These are phyloP conservation scores for Pseudodiploospora longispora DNA, from an alignment of 2,329 filamentous ascomycete genomes.

Conservation along the genomic window DNA sequence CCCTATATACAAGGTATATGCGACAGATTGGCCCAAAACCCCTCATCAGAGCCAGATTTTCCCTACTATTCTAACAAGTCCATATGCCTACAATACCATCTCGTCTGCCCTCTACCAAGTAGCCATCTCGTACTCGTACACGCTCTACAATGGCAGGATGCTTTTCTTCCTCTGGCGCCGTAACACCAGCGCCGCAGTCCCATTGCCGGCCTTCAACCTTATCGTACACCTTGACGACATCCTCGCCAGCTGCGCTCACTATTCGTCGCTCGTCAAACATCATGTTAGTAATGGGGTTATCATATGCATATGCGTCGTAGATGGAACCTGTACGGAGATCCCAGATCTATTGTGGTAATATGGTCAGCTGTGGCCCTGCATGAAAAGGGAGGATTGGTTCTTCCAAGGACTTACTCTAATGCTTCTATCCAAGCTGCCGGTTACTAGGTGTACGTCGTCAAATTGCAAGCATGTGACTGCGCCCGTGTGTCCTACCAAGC, in stretches of 20 bases:
- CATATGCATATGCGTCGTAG: conserved; percentile 92
- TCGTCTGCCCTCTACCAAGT: conserved; percentile 79
- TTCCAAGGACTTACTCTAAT: conserved; percentile 64
- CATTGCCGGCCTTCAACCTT: conserved; percentile 93
- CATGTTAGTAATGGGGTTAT: conserved; percentile 86
- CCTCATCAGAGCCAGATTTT: background rate
- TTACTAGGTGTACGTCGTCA: conserved; percentile 90
- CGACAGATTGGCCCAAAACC: no score
- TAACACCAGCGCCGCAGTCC: conserved; percentile 84
- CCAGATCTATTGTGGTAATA: conserved; percentile 67
- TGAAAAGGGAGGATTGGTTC: background rate
- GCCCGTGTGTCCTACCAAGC: conserved; percentile 89
- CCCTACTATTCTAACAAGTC: conserved; percentile 50
- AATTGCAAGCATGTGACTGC: conserved; percentile 93
- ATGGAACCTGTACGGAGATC: conserved; percentile 94
- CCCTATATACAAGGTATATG: no score
- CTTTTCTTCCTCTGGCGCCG: conserved; percentile 57
- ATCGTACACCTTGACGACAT: conserved; percentile 96
- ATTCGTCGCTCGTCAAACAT: conserved; percentile 93
- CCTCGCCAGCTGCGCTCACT: conserved; percentile 80
- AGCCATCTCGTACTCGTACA: conserved; percentile 88
- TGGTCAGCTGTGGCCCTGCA: conserved; percentile 15
- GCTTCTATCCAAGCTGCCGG: conserved; percentile 84
- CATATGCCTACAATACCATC: conserved; percentile 88
- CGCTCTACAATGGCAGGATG: conserved; percentile 66